Evolutionary conservation across 495 filamentous ascomycete genomes (phyloP), one percentile per base, ranked within the genome.

Genomic region (Evernia prunastri): DNA sequence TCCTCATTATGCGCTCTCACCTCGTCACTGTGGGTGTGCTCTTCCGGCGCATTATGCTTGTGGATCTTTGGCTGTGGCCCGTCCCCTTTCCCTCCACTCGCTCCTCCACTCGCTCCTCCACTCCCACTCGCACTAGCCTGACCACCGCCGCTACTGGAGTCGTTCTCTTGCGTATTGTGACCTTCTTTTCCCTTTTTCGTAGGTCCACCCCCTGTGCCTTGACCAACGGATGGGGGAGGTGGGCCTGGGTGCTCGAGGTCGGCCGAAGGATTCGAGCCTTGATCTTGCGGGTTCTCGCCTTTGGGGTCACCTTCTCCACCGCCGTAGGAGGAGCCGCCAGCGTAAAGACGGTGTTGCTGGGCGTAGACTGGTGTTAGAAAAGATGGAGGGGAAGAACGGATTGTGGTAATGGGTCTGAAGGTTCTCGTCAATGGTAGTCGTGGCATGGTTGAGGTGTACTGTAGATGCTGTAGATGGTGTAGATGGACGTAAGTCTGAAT

Each of bases 281-380:
- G 75, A 61, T 77, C 71, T 33, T 72, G 69, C n/a, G 76, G 74
- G 53, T 72, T 74, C 57, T 67, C 67, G 42, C 69, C 69, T 58
- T 71, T 69, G 5, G 69, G 69, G 31, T 71, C 67, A 0, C 67
- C 69, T 57, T 68, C 65, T 10, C 67, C 69, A 23, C 58, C 60
- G 29, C 69, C 69, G 49, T 71, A 71, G 36, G 33, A 60, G 36
- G 58, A 56, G 15, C 61, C 59, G 6, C 60, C 59, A 8, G 67
- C 64, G 54, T 69, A 69, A 10, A 59, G 58, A 39, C 67, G 65
- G 53, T 60, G 58, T 33, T 69, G 65, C 29, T 70, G 65, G 43
- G 51, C 18, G 54, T 23, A 64, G 33, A 20, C 63, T 35, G 23
- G 56, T 37, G 12, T 23, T 36, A 66, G 11, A 11, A 33, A 9